phyloP scores from a whole-genome alignment of 768 basidiomycete species.

The Tephrocybe sp. region DNA sequence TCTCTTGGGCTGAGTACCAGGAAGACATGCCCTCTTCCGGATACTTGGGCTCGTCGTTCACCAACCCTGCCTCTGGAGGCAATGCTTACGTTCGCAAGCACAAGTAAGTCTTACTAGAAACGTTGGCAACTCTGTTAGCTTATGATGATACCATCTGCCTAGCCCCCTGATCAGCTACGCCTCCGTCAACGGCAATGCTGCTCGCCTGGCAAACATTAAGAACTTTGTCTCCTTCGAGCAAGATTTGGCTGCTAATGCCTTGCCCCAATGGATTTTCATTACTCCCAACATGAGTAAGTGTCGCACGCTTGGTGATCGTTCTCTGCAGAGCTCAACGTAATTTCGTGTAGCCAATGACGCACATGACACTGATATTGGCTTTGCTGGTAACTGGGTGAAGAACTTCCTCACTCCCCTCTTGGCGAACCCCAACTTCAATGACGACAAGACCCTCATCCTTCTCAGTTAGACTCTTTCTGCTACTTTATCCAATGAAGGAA shows the following conservation, averaged over 20 bases:
- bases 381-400: slow-evolving; percentile 41
- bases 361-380: slow-evolving; percentile 59
- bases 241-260: slow-evolving; percentile 46
- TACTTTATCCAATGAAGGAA: background rate
- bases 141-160: background rate
- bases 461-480: slow-evolving; percentile 28
- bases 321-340: no score
- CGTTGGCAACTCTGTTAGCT: background rate
- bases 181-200: slow-evolving; percentile 41
- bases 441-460: slow-evolving; percentile 51
- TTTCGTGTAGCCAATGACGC: slow-evolving; percentile 42
- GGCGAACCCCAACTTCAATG: slow-evolving; percentile 51
- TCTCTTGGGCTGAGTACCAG: slow-evolving; percentile 63
- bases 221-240: slow-evolving; percentile 63
- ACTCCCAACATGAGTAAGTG: slow-evolving; percentile 53
- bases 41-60: slow-evolving; percentile 37
- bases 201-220: slow-evolving; percentile 43
- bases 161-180: slow-evolving; percentile 48
- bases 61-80: slow-evolving; percentile 19
- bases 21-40: slow-evolving; percentile 56
- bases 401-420: slow-evolving; percentile 55
- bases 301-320: no score
- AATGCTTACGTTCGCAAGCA: slow-evolving; percentile 31
- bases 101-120: slow-evolving; percentile 20
- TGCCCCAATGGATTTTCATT: slow-evolving; percentile 62